Conservation (phyloP, 1,284 basidiomycete genomes). For the Ustilago curta region DNA sequence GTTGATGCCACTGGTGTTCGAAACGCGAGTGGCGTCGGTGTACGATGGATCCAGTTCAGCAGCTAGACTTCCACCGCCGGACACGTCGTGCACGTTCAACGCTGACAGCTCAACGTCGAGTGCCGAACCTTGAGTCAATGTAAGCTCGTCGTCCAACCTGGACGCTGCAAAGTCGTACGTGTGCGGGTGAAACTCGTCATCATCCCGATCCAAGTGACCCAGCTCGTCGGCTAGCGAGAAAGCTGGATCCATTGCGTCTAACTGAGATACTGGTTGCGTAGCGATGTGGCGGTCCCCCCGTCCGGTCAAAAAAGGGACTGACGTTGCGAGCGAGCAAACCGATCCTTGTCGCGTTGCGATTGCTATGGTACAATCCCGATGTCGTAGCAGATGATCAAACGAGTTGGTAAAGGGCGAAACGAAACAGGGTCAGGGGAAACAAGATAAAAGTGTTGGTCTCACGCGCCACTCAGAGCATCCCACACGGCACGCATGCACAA, state of each 20-base stretch:
- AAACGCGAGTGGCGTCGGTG: neutral
- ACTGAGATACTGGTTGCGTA: too few relatives aligned
- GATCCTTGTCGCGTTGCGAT: too few relatives aligned
- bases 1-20: neutral
- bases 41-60: slow-evolving; percentile 8
- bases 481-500: slow-evolving; percentile 15
- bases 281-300: too few relatives aligned
- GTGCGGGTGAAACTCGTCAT: slow-evolving; percentile 11
- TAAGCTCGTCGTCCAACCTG: neutral
- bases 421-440: too few relatives aligned
- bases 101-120: slow-evolving; percentile 16
- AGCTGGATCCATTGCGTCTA: slow-evolving; percentile 49
- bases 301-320: too few relatives aligned
- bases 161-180: neutral
- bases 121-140: too few relatives aligned
- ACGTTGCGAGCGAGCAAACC: too few relatives aligned
- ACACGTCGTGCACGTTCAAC: slow-evolving; percentile 3
- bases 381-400: too few relatives aligned
- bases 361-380: too few relatives aligned
- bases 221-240: slow-evolving; percentile 44
- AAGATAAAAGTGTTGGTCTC: slow-evolving; percentile 19
- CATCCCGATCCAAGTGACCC: neutral
- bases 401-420: too few relatives aligned
- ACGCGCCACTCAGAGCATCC: neutral
- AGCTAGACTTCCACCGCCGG: slow-evolving; percentile 8